Evolutionary conservation across 139 green algal genomes (phyloP), one percentile per base, ranked within the genome.

Genomic region (Diplosphaera chodatii): DNA sequence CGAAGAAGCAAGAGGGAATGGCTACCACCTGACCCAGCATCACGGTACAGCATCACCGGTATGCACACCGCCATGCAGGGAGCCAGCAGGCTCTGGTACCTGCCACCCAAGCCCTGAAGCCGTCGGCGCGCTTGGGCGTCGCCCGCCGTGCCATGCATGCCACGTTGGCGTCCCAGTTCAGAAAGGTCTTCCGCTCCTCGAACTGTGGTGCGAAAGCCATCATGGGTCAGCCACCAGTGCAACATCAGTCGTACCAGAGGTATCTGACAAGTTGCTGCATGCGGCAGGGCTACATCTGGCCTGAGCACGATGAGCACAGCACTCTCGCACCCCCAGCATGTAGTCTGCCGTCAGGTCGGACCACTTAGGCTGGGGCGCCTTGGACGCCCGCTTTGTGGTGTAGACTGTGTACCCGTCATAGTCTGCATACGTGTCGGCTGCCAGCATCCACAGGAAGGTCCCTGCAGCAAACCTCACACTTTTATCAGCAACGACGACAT

Each of bases 371-470:
- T 59, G 48, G 13, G 48, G 48, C 48, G 48, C 48, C 48, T 23
- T 25, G 16, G 48, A 59, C 48, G 48, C 48, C 22, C 48, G 48
- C 48, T 59, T 59, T 21, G 48, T 59, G 48, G 48, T 59, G 68
- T 80, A 82, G 10, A 83, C 27, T 3, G 72, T 83, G 33, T 72
- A 83, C 6, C 69, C 74, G 64, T 83, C 77, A 64, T 83, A 83
- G 48, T 83, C 73, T 13, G 77, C 69, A 66, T 80, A 80, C 3
- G 28, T 68, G n/a, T 65, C 48, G 56, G 64, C 25, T 10, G 77
- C 68, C 63, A 80, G 70, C 68, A 83, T 83, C 77, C 77, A 83
- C 40, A 76, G 23, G 41, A 80, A 41, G 23, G 32, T 70, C 2
- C 72, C 77, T 59, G 48, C 48, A 25, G 48, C 48, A n/a, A n/a